Conservation (phyloP, 2,329 filamentous ascomycete species). For the Claviceps quebecensis region DNA sequence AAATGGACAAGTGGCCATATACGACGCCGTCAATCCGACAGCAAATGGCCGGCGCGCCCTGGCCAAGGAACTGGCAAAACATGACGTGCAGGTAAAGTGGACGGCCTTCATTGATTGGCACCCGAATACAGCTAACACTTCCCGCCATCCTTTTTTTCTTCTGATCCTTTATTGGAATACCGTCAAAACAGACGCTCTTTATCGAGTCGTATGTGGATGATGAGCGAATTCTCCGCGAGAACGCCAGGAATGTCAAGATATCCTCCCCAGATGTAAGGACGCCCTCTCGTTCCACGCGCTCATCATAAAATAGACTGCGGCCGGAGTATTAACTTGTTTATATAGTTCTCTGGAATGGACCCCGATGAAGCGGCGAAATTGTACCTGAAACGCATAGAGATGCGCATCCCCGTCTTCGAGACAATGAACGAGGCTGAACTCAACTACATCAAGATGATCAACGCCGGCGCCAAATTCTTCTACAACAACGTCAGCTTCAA, state of each 20-base stretch:
- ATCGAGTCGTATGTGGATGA: conserved; percentile 94
- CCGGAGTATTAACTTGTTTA: not conserved
- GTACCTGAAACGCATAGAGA: conserved; percentile 78
- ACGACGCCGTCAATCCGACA: conserved; percentile 92
- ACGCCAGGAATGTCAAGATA: conserved; percentile 94
- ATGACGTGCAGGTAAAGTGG: conserved; percentile 63
- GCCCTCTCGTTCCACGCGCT: no score
- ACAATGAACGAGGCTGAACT: conserved; percentile 90
- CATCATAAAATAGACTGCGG: not conserved
- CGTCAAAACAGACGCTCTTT: conserved; percentile 59
- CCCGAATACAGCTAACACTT: not conserved
- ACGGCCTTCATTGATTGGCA: not conserved
- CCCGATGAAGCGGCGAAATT: conserved; percentile 84
- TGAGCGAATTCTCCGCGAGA: conserved; percentile 85
- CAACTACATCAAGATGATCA: conserved; percentile 99
- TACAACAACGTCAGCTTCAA: conserved; percentile 97
- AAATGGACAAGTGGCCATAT: conserved; percentile 95
- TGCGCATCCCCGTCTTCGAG: conserved; percentile 90
- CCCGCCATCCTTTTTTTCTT: no score
- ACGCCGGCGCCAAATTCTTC: conserved; percentile 80
- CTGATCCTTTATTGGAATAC: not conserved
- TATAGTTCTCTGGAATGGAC: conserved; percentile 75
- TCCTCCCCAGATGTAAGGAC: conserved; percentile 74
- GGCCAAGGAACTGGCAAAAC: conserved; percentile 94
- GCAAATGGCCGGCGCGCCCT: conserved; percentile 68